Percentiles rank a stretch among this genome's conserved stretches.
phyloP scores from a whole-genome alignment of 2,329 filamentous ascomycete genomes.

The Ceratocystiopsis minuta region DNA sequence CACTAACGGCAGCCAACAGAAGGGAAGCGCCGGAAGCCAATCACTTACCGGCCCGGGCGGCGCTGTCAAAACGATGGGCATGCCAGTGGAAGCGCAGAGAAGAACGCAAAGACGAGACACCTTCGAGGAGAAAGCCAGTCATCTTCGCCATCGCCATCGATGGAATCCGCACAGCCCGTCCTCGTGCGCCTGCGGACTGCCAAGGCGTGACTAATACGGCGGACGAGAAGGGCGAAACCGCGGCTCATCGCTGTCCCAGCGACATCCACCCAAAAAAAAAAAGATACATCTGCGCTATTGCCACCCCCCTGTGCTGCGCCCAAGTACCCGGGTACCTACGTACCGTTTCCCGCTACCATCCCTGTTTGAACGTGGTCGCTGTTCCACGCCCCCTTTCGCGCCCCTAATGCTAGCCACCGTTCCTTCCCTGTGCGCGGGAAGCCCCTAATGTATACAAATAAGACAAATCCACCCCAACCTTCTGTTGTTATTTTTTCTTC shows the following conservation, averaged over 20 bases:
- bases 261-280: not conserved
- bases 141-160: no score
- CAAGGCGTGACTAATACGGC: no score
- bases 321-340: conserved; percentile 3
- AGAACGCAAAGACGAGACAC: no score
- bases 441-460: conserved; percentile 4
- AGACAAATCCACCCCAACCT: conserved; percentile 3
- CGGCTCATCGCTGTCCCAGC: not conserved
- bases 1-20: no score
- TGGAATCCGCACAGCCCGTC: no score
- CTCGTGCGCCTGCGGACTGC: no score
- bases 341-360: conserved; percentile 5
- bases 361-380: conserved; percentile 6
- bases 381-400: conserved; percentile 1
- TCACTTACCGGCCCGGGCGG: no score
- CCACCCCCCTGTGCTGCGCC: conserved; percentile 9
- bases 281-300: conserved; percentile 8
- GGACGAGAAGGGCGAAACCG: not conserved
- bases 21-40: no score
- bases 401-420: not conserved
- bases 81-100: no score
- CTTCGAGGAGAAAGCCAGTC: no score
- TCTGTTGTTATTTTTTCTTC: not conserved
- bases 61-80: no score
- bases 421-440: not conserved